Conservation (phyloP, 768 basidiomycete genomes). For the Leccinum fibrillosum region DNA sequence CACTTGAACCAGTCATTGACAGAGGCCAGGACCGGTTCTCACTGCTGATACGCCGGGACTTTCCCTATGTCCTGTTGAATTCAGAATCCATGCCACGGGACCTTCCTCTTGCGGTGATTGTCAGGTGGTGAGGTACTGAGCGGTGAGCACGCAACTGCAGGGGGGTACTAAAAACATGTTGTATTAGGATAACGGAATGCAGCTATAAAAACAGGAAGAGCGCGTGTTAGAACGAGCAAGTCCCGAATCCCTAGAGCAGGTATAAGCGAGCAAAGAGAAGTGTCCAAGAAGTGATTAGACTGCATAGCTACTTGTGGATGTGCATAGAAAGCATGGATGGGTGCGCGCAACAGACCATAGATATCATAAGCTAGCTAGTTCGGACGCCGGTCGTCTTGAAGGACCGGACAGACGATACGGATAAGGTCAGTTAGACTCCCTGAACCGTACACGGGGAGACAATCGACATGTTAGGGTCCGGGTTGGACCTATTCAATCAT, state of each 20-base stretch:
- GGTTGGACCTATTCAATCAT: conserved; percentile 19
- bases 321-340: neutral
- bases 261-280: neutral
- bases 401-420: neutral
- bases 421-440: neutral
- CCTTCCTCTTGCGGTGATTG: no score
- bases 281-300: neutral
- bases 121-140: no score
- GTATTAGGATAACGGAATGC: neutral
- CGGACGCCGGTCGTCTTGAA: neutral
- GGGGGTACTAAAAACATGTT: neutral
- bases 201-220: neutral
- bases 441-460: neutral
- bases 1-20: no score
- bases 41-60: no score
- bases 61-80: no score
- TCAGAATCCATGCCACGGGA: no score
- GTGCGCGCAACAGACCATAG: neutral
- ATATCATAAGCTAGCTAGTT: neutral
- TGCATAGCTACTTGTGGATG: neutral
- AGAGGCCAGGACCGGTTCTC: no score
- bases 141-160: neutral
- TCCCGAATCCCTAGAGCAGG: neutral
- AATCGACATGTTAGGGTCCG: neutral
- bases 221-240: neutral